phyloP scores from a whole-genome alignment of 441 rosid genomes.

The Euphorbia schlechtendalii region DNA sequence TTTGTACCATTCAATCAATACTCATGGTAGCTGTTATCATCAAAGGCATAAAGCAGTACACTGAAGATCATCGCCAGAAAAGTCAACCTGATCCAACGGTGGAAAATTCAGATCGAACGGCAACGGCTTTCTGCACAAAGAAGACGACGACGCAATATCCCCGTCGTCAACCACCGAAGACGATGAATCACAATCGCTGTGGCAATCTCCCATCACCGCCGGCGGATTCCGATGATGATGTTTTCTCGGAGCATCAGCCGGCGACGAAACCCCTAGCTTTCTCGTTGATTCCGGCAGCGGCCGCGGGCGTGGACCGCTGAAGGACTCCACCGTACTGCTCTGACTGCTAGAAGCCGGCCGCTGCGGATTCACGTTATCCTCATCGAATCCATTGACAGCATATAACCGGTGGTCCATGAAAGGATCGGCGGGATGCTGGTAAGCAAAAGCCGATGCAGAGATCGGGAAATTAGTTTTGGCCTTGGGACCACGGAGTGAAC shows the following conservation, averaged over 20 bases:
- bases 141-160: slow-evolving; percentile 29
- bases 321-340: slow-evolving; percentile 97
- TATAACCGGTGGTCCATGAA: slow-evolving; percentile 45
- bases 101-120: slow-evolving; percentile 92
- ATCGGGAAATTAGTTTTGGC: slow-evolving; percentile 73
- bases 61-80: slow-evolving; percentile 52
- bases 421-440: slow-evolving; percentile 28
- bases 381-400: slow-evolving; percentile 20
- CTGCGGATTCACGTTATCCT: slow-evolving; percentile 37
- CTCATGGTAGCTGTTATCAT: slow-evolving; percentile 21
- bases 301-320: slow-evolving; percentile 59
- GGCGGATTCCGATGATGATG: slow-evolving; percentile 51
- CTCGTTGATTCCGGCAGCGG: slow-evolving; percentile 22
- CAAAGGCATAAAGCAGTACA: slow-evolving; percentile 80
- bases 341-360: slow-evolving; percentile 76
- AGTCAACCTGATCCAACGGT: slow-evolving; percentile 64
- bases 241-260: slow-evolving; percentile 27
- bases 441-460: slow-evolving; percentile 21
- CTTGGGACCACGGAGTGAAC: slow-evolving; percentile 68
- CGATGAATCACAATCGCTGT: slow-evolving; percentile 88
- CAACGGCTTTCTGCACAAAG: slow-evolving; percentile 24
- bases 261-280: slow-evolving; percentile 14
- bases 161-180: slow-evolving; percentile 75
- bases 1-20: slow-evolving; percentile 1
- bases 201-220: slow-evolving; percentile 66